Evolutionary conservation across 2,329 filamentous ascomycete genomes (phyloP), one percentile per base, ranked within the genome.

Genomic region (Diaporthe australafricana): DNA sequence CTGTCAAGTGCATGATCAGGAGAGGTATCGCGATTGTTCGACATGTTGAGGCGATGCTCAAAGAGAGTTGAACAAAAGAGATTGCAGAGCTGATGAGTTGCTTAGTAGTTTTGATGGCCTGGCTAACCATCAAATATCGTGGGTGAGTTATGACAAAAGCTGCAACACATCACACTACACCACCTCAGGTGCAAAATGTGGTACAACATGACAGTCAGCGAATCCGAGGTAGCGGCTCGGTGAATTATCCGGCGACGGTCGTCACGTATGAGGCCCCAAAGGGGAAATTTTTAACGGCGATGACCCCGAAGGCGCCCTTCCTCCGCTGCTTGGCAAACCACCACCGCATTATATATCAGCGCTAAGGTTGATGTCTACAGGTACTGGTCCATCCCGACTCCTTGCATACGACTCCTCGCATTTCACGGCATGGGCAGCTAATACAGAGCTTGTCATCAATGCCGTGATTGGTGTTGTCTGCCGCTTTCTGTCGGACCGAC

Each of bases 271-370:
- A 35, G 17, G 4, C 22, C 60, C 60, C 16, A 27, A 50, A 20
- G n/a, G 6, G 42, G 60, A 65, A 65, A 27, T 65, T 47, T 50
- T 6, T 45, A 35, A 38, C 45, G 45, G 60, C 60, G 30, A 48
- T 48, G 45, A 65, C 45, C 45, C 45, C 3, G 45, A 5, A 38
- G 30, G 35, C n/a, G 30, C 9, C 11, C 6, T 11, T 48, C 60
- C 60, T 63, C 60, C 30, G 60, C 60, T 35, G 60, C 60, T 48
- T 63, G 45, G 60, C 60, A 65, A 38, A 38, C 11, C 14, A 65
- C 42, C 30, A 50, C 60, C 42, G 30, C 60, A 50, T 50, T 27
- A 7, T 22, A 2, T 35, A 50, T 65, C 60, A 65, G 60, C 60
- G 30, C 60, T 65, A 50, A 25, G 27, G 47, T 48, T 27, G 5